phyloP scores from a whole-genome alignment of 148 eudicot genomes.

The Cornus controversa region DNA sequence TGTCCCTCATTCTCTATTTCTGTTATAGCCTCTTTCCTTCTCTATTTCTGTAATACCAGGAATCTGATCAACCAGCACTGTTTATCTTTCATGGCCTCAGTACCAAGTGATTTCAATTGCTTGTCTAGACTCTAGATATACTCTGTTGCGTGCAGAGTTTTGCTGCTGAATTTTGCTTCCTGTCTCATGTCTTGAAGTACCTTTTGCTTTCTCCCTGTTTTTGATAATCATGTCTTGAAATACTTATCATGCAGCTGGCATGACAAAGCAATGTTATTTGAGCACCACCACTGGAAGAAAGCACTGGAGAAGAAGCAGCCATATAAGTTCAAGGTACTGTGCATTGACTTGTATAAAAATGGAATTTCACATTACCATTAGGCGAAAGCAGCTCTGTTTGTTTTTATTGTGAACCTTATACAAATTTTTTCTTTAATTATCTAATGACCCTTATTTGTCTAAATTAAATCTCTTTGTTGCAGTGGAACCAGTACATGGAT shows the following conservation, averaged over 20 bases:
- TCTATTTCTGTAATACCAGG: not conserved
- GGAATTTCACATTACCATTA: constrained; percentile 4
- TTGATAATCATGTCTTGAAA: not conserved
- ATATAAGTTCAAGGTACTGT: constrained; percentile 65
- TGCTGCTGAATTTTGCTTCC: not conserved
- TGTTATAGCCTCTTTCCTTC: too few species aligned
- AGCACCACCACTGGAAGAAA: constrained; percentile 94
- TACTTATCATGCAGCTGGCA: constrained; percentile 70
- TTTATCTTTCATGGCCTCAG: not conserved
- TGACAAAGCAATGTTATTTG: constrained; percentile 83
- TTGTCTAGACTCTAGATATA: not conserved
- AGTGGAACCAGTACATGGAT: constrained; percentile 69
- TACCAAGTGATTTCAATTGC: not conserved
- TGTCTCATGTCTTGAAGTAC: too few species aligned
- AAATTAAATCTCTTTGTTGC: constrained; percentile 24
- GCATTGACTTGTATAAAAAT: not conserved
- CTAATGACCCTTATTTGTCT: not conserved
- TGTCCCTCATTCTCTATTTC: too few species aligned
- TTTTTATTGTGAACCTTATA: too few species aligned
- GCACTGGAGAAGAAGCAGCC: constrained; percentile 66
- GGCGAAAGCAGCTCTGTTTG: not conserved
- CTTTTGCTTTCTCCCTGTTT: too few species aligned
- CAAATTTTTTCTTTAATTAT: too few species aligned
- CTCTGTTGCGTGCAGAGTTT: not conserved
- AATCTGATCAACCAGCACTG: not conserved